Conservation (phyloP, 1,284 basidiomycete species). For the Cryptococcus sp. region DNA sequence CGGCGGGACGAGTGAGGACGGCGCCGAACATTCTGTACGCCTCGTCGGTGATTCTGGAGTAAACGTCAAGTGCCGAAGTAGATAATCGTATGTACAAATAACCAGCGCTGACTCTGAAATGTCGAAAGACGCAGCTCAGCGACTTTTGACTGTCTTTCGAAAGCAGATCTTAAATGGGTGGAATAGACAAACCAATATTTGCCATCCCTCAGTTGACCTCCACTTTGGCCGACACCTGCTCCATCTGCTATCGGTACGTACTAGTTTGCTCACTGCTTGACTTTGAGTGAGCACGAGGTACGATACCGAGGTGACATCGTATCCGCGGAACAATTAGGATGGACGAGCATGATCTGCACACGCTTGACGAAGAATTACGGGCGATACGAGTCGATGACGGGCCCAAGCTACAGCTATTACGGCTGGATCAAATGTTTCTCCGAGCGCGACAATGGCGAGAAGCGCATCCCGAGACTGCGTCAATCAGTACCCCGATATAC, state of each 20-base stretch:
- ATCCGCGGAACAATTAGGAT: background rate
- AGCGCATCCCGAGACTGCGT: conserved; percentile 3
- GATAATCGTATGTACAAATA: too few species aligned
- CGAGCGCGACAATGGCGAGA: conserved; percentile 25
- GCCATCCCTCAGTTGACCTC: background rate
- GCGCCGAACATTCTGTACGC: background rate
- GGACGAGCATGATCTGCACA: conserved; percentile 14
- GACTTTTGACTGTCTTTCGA: too few species aligned
- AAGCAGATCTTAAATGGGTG: too few species aligned
- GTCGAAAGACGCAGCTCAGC: too few species aligned
- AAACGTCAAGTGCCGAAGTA: too few species aligned
- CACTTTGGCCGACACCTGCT: background rate
- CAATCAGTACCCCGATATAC: background rate
- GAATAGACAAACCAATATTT: too few species aligned
- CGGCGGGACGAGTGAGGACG: background rate
- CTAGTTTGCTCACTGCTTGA: too few species aligned
- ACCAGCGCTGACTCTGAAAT: too few species aligned
- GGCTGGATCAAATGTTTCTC: conserved; percentile 45
- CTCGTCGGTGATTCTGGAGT: too few species aligned
- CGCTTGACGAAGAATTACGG: conserved; percentile 30
- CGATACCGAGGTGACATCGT: too few species aligned
- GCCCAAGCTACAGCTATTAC: conserved; percentile 28
- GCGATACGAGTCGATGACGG: conserved; percentile 30
- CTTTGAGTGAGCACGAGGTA: background rate
- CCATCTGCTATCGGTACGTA: background rate